A percentile compares a stretch with the other conserved stretches of the same genome.
These are phyloP conservation scores for Boletus coccyginus DNA, from an alignment of 768 basidiomycete genomes.

Conservation along the genomic window DNA sequence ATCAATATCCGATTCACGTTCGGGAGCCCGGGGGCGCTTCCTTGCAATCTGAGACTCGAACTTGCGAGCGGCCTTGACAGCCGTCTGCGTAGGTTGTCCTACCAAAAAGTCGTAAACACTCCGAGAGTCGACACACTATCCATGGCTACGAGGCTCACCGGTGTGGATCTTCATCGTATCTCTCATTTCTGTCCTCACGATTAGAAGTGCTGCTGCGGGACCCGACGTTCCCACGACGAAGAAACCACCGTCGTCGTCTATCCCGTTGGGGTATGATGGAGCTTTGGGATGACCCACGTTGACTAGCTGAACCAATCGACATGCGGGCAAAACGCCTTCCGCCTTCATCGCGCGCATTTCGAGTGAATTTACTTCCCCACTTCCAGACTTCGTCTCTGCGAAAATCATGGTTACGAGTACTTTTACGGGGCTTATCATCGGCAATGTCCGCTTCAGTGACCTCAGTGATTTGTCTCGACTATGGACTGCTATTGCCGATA, in stretches of 20 bases:
- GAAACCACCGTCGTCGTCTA: conserved; percentile 15
- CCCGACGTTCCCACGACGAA: conserved; percentile 9
- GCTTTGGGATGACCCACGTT: background rate
- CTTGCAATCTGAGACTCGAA: background rate
- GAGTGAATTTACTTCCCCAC: conserved; percentile 5
- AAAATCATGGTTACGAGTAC: background rate
- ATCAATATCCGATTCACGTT: conserved; percentile 1
- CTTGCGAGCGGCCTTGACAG: conserved; percentile 16
- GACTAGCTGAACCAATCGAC: conserved; percentile 14
- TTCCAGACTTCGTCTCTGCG: background rate
- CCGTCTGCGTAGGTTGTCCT: conserved; percentile 8
- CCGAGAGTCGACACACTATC: background rate
- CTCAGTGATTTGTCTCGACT: background rate
- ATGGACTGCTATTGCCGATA: background rate
- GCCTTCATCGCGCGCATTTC: conserved; percentile 1
- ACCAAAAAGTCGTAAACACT: conserved; percentile 4
- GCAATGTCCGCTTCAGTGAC: conserved; percentile 8
- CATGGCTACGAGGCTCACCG: conserved; percentile 4
- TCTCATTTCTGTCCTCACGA: background rate
- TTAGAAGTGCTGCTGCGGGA: background rate
- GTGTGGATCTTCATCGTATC: background rate
- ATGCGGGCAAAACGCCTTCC: conserved; percentile 17
- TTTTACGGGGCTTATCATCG: conserved; percentile 7
- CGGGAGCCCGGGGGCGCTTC: conserved; percentile 4
- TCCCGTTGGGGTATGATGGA: background rate